A percentile compares a stretch with the other conserved stretches of the same genome.
Conservation (phyloP, 805 yeast species). For the Kodamaea restingae region DNA sequence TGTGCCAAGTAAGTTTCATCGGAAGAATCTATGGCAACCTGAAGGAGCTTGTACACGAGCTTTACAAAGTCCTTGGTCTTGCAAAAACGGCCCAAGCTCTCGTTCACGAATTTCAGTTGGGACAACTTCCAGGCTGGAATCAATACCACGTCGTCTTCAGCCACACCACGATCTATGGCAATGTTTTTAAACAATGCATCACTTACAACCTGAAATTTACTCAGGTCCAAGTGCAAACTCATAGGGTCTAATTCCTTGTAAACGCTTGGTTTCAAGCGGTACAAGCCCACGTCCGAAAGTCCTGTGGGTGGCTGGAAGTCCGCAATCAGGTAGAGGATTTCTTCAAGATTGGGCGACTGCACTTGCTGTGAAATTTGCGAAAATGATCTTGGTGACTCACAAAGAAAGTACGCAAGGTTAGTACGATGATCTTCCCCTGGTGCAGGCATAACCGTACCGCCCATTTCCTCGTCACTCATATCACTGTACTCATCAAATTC, state of each 20-base stretch:
- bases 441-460: slow-evolving; percentile 30
- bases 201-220: slow-evolving; percentile 50
- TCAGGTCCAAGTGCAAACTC: slow-evolving; percentile 42
- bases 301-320: slow-evolving; percentile 60
- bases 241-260: slow-evolving; percentile 61
- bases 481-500: slow-evolving; percentile 1
- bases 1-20: slow-evolving; percentile 56
- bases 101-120: slow-evolving; percentile 29
- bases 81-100: slow-evolving; percentile 45
- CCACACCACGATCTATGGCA: slow-evolving; percentile 33
- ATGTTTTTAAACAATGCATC: slow-evolving; percentile 43
- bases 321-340: slow-evolving; percentile 57
- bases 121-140: slow-evolving; percentile 41
- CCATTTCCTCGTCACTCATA: slow-evolving; percentile 10
- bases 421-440: neutral
- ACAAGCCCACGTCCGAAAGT: slow-evolving; percentile 56
- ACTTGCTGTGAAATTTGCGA: slow-evolving; percentile 39
- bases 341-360: slow-evolving; percentile 28
- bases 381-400: slow-evolving; percentile 51
- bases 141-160: slow-evolving; percentile 43
- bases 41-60: slow-evolving; percentile 54
- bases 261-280: slow-evolving; percentile 57
- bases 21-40: slow-evolving; percentile 45
- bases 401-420: slow-evolving; percentile 39
- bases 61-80: slow-evolving; percentile 53